Evolutionary conservation across 73 alveolate genomes (phyloP).

Genomic region (Paraurostyla sp.): DNA sequence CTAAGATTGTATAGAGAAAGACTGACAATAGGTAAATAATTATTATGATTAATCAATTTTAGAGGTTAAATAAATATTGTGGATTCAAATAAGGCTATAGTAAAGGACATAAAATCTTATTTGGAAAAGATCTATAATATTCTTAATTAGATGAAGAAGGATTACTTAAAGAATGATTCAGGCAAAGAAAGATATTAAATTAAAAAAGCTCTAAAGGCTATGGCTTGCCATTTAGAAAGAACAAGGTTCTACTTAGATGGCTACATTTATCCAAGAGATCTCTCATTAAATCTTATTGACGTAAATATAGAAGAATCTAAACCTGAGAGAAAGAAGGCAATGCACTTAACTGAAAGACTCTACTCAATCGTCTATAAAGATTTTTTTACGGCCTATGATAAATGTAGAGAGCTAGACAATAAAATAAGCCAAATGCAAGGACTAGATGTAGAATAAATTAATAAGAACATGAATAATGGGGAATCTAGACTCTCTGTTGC

Average conservation of each 20-base stretch:
- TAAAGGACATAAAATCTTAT: not conserved
- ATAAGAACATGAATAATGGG: not conserved
- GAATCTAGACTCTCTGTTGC: slow-evolving; percentile 36
- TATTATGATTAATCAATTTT: not conserved
- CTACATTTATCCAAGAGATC: slow-evolving; percentile 55
- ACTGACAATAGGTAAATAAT: not conserved
- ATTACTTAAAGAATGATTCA: slow-evolving; percentile 5
- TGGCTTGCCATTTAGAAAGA: slow-evolving; percentile 56
- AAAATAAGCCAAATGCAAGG: slow-evolving; percentile 20
- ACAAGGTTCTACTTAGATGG: slow-evolving; percentile 34
- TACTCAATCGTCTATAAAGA: slow-evolving; percentile 50
- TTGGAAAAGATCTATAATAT: slow-evolving; percentile 6
- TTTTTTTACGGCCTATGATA: slow-evolving; percentile 42
- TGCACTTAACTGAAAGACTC: slow-evolving; percentile 47
- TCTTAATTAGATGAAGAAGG: slow-evolving; percentile 12
- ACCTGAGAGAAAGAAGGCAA: slow-evolving; percentile 40
- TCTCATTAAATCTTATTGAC: slow-evolving; percentile 42
- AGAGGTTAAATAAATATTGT: slow-evolving; percentile 6
- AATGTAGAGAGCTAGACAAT: slow-evolving; percentile 1
- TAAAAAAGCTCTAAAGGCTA: slow-evolving; percentile 38
- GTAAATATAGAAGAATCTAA: not conserved
- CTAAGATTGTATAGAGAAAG: not conserved
- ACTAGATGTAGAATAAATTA: slow-evolving; percentile 2
- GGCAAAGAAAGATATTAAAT: not conserved
- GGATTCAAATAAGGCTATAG: not conserved